A percentile compares a stretch with the other conserved stretches of the same genome.
These are phyloP conservation scores for Tylopilus intermedius DNA, from an alignment of 768 basidiomycete species.

Conservation along the genomic window DNA sequence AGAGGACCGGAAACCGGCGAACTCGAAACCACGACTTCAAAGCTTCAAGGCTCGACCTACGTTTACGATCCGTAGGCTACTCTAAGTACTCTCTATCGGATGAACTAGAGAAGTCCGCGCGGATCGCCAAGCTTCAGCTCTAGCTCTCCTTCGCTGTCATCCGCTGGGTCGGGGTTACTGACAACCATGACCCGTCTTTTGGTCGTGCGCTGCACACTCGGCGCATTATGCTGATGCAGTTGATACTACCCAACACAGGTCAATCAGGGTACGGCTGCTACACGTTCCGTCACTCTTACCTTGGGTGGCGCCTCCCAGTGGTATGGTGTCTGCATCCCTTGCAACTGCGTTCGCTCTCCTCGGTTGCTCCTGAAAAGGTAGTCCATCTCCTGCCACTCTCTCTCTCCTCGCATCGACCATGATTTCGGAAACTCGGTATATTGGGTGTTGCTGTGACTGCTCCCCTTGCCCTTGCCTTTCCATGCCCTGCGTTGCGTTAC, in stretches of 20 bases:
- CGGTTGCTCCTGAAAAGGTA: constrained; percentile 16
- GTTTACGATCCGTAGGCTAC: background rate
- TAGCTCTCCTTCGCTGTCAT: constrained; percentile 26
- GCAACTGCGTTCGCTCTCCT: constrained; percentile 7
- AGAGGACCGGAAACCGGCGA: constrained; percentile 18
- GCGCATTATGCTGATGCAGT: constrained; percentile 10
- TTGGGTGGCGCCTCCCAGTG: constrained; percentile 14
- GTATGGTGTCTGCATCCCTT: constrained; percentile 1
- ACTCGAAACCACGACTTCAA: too few relatives aligned
- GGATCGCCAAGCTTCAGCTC: constrained; percentile 9
- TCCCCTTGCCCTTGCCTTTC: constrained; percentile 13
- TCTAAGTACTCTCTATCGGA: background rate
- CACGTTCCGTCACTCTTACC: constrained; percentile 12
- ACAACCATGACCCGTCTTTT: constrained; percentile 28
- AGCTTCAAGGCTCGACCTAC: background rate
- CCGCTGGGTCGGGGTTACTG: constrained; percentile 26
- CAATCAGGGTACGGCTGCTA: constrained; percentile 1
- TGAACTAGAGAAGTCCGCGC: background rate
- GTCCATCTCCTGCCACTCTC: constrained; percentile 25
- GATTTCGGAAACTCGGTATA: constrained; percentile 21
- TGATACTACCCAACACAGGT: constrained; percentile 11
- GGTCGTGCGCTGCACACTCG: constrained; percentile 14
- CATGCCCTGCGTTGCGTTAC: constrained; percentile 17
- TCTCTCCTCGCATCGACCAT: constrained; percentile 26
- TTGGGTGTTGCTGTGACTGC: constrained; percentile 11